phyloP scores from a whole-genome alignment of 108 stramenopile genomes.

The Cyclotella atomus region DNA sequence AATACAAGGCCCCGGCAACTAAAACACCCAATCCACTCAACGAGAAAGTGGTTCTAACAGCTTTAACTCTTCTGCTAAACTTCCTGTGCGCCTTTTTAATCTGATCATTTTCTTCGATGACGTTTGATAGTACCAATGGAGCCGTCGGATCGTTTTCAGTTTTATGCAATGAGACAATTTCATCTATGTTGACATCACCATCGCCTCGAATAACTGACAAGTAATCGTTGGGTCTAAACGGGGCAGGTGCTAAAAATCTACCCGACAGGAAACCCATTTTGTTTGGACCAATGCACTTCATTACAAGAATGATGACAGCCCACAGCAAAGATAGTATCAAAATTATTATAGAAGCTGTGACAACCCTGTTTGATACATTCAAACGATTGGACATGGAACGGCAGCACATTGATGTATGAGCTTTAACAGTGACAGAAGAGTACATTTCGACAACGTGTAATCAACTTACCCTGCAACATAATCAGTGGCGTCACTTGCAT shows the following conservation, averaged over 20 bases:
- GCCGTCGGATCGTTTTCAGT: neutral
- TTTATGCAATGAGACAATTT: neutral
- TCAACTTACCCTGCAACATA: slow-evolving; percentile 16
- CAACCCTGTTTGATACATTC: too few species aligned
- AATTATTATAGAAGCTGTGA: slow-evolving; percentile 10
- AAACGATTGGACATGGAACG: too few species aligned
- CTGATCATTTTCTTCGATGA: slow-evolving; percentile 4
- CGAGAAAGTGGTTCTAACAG: slow-evolving; percentile 14
- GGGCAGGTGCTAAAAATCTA: slow-evolving; percentile 3
- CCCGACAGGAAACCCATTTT: slow-evolving; percentile 32
- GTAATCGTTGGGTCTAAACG: neutral
- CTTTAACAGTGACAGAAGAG: neutral
- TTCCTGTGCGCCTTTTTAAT: neutral
- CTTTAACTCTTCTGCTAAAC: slow-evolving; percentile 19
- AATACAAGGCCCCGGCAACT: slow-evolving; percentile 17
- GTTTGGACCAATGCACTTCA: slow-evolving; percentile 18
- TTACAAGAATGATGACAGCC: slow-evolving; percentile 13
- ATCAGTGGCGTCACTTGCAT: neutral
- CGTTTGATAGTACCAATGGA: slow-evolving; percentile 16
- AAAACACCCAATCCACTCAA: slow-evolving; percentile 23
- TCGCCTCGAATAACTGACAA: neutral
- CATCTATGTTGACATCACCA: neutral
- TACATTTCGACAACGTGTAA: neutral
- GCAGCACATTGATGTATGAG: too few species aligned
- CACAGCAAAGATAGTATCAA: slow-evolving; percentile 13